Base-by-base conservation (phyloP, 768 basidiomycete genomes). In the Phylloporus scabripes region DNA sequence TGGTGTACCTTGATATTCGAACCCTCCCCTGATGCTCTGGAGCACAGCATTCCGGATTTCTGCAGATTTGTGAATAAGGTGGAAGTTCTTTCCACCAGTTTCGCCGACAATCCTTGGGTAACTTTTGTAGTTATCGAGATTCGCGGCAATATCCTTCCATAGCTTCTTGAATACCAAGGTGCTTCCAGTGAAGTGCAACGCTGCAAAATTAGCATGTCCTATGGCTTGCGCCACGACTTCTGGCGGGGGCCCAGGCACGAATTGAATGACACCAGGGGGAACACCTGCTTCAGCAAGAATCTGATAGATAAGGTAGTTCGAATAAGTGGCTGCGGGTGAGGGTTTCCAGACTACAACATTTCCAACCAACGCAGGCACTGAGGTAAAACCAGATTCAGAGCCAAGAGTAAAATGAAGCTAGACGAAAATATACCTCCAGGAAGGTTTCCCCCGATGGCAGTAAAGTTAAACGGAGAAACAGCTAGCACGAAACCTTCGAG, bases 31-130 rank as follows among this genome's bases (percentile, higher is more conserved):
- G 52, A 98, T 78, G 45, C 76, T 80, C 72, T 98, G 95, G 41
- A 88, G 56, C 43, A 90, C 96, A n/a, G 94, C 91, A 56, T 93
- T 94, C 64, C 74, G 75, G 46, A 96, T 70, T 59, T 96, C 89
- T 32, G 94, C 95, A 12, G 83, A 85, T 46, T 78, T 74, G 69
- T 98, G 96, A 42, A 98, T 74, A 40, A 99, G 56, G 70, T 98
- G 96, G 77, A 94, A 98, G 76, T 99, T 99, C 79, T 98, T 99
- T 49, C 96, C 95, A 24, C 92, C 92, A 7, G 95, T 98, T 77
- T 98, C 95, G 23, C 96, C 96, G 7, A 99, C 94, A 55, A 99
- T 87, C 62, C 95, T 79, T 0, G 96, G 96, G 72, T 96, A 98
- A 11, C 81, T 74, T 59, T 73, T 80, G 76, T 98, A 98, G 42